Evolutionary conservation across 345 rosid genomes (phyloP).

Genomic region (Bruguiera parviflora): DNA sequence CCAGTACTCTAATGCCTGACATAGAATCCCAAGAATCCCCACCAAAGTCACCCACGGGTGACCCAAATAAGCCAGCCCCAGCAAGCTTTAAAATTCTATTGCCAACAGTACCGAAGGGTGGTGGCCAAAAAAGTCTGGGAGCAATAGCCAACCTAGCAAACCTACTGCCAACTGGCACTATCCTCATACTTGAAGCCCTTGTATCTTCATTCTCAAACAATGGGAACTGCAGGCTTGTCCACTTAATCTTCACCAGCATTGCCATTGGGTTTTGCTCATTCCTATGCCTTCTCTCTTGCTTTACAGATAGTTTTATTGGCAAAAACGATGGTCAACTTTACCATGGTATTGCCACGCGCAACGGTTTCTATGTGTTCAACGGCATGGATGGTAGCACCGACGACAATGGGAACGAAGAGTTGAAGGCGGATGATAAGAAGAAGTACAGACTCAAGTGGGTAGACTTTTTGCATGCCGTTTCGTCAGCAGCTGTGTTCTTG

Average conservation of each 20-base stretch:
- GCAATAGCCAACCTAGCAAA: slow-evolving; percentile 53
- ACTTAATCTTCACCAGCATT: slow-evolving; percentile 31
- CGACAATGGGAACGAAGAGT: neutral
- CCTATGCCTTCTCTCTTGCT: slow-evolving; percentile 43
- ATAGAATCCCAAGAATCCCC: no score
- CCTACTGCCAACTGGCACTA: slow-evolving; percentile 55
- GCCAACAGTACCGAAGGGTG: no score
- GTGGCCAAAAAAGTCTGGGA: no score
- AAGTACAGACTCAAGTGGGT: slow-evolving; percentile 19
- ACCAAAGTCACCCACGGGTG: no score
- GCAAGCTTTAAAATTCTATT: no score
- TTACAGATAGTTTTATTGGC: slow-evolving; percentile 48
- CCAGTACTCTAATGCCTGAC: no score
- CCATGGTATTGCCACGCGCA: slow-evolving; percentile 43
- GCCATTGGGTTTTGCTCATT: slow-evolving; percentile 25
- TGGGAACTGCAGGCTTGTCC: slow-evolving; percentile 30
- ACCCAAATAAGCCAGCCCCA: no score
- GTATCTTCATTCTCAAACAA: slow-evolving; percentile 46
- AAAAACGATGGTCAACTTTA: slow-evolving; percentile 27
- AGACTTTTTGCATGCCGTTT: slow-evolving; percentile 50
- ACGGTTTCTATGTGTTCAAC: slow-evolving; percentile 36
- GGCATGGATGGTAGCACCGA: neutral
- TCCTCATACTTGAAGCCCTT: slow-evolving; percentile 41
- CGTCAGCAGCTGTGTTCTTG: slow-evolving; percentile 44
- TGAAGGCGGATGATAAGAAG: neutral